Percentiles rank a stretch among this genome's conserved stretches.
Evolutionary conservation across 2,329 filamentous ascomycete species (phyloP).

Genomic region (Ambrosiella cleistominuta): DNA sequence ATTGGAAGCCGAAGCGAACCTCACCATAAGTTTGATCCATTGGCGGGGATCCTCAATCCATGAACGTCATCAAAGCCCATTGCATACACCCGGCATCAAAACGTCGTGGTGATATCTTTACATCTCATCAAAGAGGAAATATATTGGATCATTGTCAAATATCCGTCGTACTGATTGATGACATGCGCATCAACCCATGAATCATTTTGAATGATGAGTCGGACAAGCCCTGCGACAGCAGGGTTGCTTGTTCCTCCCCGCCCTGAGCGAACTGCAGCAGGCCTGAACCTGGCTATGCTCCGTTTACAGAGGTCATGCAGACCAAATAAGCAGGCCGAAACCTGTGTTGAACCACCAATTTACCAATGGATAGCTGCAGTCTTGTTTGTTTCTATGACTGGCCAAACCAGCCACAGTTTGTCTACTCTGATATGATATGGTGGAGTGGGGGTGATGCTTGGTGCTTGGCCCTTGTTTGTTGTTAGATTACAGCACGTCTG

Average conservation of each 20-base stretch:
- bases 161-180: background rate
- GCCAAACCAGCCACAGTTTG: background rate
- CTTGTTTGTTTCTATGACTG: background rate
- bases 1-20: background rate
- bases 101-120: no score
- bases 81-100: no score
- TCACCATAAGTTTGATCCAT: background rate
- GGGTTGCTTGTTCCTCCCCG: conserved; percentile 4
- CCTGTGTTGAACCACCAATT: background rate
- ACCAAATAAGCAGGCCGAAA: background rate
- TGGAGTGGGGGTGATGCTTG: background rate
- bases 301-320: conserved; percentile 1
- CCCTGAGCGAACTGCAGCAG: conserved; percentile 4
- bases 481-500: conserved; percentile 1
- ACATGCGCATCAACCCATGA: background rate
- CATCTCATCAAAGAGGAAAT: background rate
- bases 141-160: background rate
- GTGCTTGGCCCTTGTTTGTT: background rate
- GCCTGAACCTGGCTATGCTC: conserved; percentile 7
- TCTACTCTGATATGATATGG: background rate
- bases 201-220: background rate
- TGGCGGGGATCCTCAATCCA: background rate
- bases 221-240: background rate
- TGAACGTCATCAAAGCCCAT: no score
- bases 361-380: background rate